Base-by-base conservation (phyloP, 2,329 filamentous ascomycete genomes). In the Coniochaeta sp. region DNA sequence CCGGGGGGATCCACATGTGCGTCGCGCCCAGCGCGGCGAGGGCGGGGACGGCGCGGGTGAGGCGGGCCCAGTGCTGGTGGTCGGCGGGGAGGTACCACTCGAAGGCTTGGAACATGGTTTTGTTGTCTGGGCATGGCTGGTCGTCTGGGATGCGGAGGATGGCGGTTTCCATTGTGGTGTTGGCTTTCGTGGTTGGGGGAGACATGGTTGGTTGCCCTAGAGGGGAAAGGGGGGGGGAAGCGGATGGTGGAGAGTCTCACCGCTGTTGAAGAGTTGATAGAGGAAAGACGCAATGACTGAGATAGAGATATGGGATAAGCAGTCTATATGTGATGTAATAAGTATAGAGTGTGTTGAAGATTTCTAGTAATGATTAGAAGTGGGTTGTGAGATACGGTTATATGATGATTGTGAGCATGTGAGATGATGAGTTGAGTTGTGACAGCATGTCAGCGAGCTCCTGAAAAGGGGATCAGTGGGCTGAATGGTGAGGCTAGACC, bases 81-180 rank as follows among this genome's bases (percentile, higher is more conserved):
- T 84, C 78, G 40, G 77, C 75, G 2, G 83, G 82, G 4, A 82
- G 74, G 61, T 89, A 83, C 86, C 86, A 89, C 69, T 89, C 86
- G 62, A 87, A 89, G 12, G 74, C 81, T 65, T 89, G 84, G 58
- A 89, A 74, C 62, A 88, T 75, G 51, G 78, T 75, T 52, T 67
- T 62, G 57, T 77, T 77, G 49, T 67, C 56, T 10, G 63, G 56
- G 52, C 51, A 55, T 31, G 55, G 53, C 27, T 18, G 8, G 28
- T 49, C 24, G 42, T 51, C 12, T 27, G 56, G 31, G 9, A 56
- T 22, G 24, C 52, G 28, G 35, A 51, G 24, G 12, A 56, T 52
- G n/a, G n/a, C n/a, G 54, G 55, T 55, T 13, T 48, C 45, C 45
- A 48, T 48, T 2, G 13, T 42, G 10, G 22, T 42, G 20, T 12